These are phyloP conservation scores for Naganishia albida DNA, from an alignment of 1,284 basidiomycete species.

Conservation along the genomic window DNA sequence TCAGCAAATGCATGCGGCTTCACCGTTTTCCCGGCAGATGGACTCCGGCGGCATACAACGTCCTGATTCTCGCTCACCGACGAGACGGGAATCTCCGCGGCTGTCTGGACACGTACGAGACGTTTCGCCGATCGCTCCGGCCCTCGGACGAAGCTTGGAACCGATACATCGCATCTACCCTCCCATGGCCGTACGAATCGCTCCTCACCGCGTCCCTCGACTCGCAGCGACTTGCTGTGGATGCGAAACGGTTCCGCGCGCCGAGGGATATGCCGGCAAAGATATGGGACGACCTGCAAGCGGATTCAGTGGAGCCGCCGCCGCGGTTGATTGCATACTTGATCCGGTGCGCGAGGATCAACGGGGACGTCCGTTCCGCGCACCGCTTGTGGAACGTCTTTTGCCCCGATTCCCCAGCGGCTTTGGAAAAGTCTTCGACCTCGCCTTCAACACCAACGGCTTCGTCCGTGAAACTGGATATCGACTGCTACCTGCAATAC, in stretches of 20 bases:
- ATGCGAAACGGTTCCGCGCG: background rate
- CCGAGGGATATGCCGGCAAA: background rate
- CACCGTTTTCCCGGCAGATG: slow-evolving; percentile 10
- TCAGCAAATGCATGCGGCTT: slow-evolving; percentile 10
- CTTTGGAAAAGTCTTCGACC: background rate
- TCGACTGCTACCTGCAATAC: slow-evolving; percentile 15
- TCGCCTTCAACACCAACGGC: no score
- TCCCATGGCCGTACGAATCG: slow-evolving; percentile 16
- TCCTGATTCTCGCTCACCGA: slow-evolving; percentile 15
- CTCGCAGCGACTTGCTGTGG: background rate
- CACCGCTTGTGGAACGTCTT: slow-evolving; percentile 16
- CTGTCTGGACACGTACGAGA: background rate
- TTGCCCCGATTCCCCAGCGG: background rate
- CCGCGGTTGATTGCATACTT: slow-evolving; percentile 8
- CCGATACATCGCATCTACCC: background rate
- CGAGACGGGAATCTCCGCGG: slow-evolving; percentile 8
- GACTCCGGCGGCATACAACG: slow-evolving; percentile 14
- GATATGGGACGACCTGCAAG: slow-evolving; percentile 15
- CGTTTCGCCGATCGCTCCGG: background rate
- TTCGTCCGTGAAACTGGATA: slow-evolving; percentile 4
- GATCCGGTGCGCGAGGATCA: background rate
- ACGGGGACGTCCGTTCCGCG: background rate
- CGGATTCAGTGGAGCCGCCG: slow-evolving; percentile 1
- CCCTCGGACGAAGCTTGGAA: slow-evolving; percentile 12
- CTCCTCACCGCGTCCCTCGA: slow-evolving; percentile 7